Evolutionary conservation across 345 rosid species (phyloP), one percentile per base, ranked within the genome.

Genomic region (Mercurialis annua): DNA sequence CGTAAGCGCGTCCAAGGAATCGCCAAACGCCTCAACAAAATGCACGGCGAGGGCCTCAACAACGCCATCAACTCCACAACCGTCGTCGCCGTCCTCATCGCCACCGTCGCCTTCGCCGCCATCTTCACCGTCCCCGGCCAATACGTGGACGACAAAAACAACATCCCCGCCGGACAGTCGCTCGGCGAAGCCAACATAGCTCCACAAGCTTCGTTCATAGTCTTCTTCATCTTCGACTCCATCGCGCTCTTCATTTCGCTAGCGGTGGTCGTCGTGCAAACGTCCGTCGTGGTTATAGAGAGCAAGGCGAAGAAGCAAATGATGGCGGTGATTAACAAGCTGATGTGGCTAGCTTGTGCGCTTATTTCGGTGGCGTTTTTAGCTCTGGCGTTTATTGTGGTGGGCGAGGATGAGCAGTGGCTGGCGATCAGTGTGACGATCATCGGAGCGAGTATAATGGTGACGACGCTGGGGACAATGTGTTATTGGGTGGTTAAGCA

Each of bases 271-370:
- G 96, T 90, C 68, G 96, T 93, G 56, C 98, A 90, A 66, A 93
- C 98, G 8, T 93, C 98, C 1, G 96, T 93, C 30, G 96, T 93
- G 5, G 97, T 90, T 56, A 93, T 90, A 31, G 96, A 90, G 63
- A 87, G 90, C 75, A 93, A 88, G 78, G 97, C 94, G 0, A 90
- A 93, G 87, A 93, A 89, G 86, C 92, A 87, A 59, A 80, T 90
- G 97, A 93, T 93, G 98, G 90, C 94, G 3, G 68, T 90, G 11
- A 93, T 93, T 50, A 93, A 93, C 80, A 93, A 93, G 78, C 47
- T 93, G 71, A 88, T 90, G 98, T 93, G 98, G 98, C 70, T 88
- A 27, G 98, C 98, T 33, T 92, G 98, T 49, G 87, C 81, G 57
- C 89, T 92, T 57, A 64, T 92, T 18, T 84, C 97, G 1, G 92